Evolutionary conservation across 192 early-diverging fungal genomes (phyloP).

Genomic region (Geranomyces variabilis): DNA sequence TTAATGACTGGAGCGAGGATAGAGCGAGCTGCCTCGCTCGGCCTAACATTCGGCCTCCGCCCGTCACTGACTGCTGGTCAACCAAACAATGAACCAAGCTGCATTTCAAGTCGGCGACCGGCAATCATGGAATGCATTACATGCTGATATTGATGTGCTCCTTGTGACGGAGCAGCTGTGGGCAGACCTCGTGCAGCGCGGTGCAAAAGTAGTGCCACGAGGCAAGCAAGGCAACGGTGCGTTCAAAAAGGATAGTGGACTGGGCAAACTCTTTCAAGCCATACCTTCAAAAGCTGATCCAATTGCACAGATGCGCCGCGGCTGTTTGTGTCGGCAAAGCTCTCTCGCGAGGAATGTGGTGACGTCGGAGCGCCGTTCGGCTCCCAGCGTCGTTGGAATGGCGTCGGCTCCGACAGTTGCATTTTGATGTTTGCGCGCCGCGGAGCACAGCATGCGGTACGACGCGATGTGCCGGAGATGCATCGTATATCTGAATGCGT

Average conservation of each 20-base stretch:
- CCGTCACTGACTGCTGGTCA: too few relatives aligned
- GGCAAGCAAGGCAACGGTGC: not conserved
- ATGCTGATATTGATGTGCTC: not conserved
- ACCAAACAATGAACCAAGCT: too few relatives aligned
- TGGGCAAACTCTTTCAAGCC: not conserved
- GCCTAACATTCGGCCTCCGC: too few relatives aligned
- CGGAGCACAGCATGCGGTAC: not conserved
- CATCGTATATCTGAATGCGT: not conserved
- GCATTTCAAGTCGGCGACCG: too few relatives aligned
- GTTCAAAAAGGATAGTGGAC: not conserved
- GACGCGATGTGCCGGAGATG: not conserved
- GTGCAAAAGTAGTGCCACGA: not conserved
- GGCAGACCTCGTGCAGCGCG: not conserved
- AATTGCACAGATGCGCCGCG: too few relatives aligned
- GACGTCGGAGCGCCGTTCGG: not conserved
- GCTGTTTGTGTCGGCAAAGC: not conserved
- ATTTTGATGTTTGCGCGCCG: too few relatives aligned
- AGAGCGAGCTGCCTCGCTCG: too few relatives aligned
- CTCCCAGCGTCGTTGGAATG: too few relatives aligned
- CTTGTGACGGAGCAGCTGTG: not conserved
- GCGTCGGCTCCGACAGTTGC: too few relatives aligned
- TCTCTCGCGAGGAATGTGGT: not conserved
- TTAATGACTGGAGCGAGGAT: too few relatives aligned
- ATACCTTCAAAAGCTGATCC: too few relatives aligned
- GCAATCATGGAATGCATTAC: too few relatives aligned